Evolutionary conservation across 2,329 filamentous ascomycete species (phyloP).

Genomic region (Trichoderma lentiforme): DNA sequence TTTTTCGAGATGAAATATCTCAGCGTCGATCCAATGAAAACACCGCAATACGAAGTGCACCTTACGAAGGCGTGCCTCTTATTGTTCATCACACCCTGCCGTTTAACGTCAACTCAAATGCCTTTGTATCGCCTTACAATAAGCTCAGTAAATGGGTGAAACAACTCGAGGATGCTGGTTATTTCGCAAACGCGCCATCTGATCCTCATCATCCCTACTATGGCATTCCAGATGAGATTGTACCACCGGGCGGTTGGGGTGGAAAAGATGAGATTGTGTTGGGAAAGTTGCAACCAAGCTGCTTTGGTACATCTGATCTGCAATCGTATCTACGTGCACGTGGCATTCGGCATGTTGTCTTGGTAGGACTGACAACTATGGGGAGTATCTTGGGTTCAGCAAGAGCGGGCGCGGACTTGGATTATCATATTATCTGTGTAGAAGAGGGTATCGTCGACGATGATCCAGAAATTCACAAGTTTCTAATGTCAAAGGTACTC

Average conservation of each 20-base stretch:
- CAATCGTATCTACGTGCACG: background rate
- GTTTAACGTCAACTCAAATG: background rate
- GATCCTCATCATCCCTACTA: conserved; percentile 3
- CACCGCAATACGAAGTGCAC: background rate
- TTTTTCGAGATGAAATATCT: background rate
- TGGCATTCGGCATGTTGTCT: background rate
- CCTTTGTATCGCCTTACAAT: conserved; percentile 8
- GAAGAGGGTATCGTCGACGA: conserved; percentile 5
- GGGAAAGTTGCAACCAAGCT: background rate
- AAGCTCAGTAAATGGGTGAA: conserved; percentile 1
- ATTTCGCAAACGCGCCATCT: background rate
- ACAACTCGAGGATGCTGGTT: background rate
- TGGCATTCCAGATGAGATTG: background rate
- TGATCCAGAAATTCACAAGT: background rate
- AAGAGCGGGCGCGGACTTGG: background rate
- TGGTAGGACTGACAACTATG: conserved; percentile 4
- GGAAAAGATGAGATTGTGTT: background rate
- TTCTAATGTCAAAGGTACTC: conserved; percentile 7
- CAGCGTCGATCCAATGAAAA: background rate
- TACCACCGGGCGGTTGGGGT: background rate
- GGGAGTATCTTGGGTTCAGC: conserved; percentile 5
- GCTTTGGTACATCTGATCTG: conserved; percentile 8
- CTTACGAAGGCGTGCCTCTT: background rate
- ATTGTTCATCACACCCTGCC: conserved; percentile 7
- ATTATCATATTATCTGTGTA: background rate